Conservation (phyloP, 2,329 filamentous ascomycete genomes). For the Dothiorella sarmentorum region DNA sequence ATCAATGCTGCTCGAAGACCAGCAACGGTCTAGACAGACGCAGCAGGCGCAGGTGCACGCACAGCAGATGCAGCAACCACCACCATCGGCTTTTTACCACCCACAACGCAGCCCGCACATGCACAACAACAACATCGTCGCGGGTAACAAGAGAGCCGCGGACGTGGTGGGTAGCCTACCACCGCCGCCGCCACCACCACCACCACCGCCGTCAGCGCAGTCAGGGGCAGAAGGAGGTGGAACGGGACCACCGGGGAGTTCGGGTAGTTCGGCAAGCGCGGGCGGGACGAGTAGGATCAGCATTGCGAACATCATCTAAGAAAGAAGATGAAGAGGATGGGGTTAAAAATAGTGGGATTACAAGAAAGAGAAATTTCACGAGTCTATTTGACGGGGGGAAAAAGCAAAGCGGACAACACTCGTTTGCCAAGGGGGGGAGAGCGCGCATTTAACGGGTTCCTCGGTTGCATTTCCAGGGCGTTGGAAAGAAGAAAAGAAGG, state of each 20-base stretch:
- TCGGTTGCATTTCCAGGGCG: conserved; percentile 12
- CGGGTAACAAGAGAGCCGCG: conserved; percentile 35
- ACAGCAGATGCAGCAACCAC: conserved; percentile 15
- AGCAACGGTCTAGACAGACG: conserved; percentile 30
- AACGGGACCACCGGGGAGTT: conserved; percentile 34
- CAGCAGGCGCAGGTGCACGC: conserved; percentile 11
- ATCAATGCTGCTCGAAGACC: conserved; percentile 53
- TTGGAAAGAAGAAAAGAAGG: no score
- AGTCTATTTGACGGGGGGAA: neutral
- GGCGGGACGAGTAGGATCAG: conserved; percentile 36
- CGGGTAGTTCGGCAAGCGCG: conserved; percentile 39
- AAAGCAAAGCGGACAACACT: no score
- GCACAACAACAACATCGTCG: no score
- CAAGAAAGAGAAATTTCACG: neutral
- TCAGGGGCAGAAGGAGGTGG: conserved; percentile 37
- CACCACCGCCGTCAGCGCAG: no score
- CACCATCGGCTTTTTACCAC: conserved; percentile 35
- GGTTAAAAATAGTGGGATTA: neutral
- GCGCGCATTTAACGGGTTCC: no score
- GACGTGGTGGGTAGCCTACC: no score
- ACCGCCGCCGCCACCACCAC: no score
- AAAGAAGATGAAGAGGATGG: neutral
- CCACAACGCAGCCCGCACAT: conserved; percentile 37
- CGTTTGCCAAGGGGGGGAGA: no score
- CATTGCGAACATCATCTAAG: conserved; percentile 43